Conservation (phyloP, 1,139 yeast genomes). For the Tardiomyces digboiensis region DNA sequence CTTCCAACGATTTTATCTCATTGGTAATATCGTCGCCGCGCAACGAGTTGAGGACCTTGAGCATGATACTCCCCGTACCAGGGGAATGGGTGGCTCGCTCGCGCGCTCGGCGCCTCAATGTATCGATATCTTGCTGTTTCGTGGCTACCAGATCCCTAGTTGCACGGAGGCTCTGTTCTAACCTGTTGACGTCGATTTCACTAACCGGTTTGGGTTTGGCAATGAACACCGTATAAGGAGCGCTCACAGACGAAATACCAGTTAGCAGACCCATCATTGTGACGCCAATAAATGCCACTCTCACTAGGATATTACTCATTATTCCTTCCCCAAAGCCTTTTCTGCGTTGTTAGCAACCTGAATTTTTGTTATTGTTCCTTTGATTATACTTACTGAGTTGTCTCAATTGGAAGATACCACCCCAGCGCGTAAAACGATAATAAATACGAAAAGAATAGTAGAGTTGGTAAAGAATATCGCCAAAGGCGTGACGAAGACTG, state of each 20-base stretch:
- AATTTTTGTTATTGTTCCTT: too few species aligned
- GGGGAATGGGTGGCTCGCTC: background rate
- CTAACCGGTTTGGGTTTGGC: constrained; percentile 19
- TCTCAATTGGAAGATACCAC: constrained; percentile 23
- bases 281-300: constrained; percentile 62
- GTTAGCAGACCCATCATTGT: constrained; percentile 62
- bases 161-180: constrained; percentile 27
- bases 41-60: constrained; percentile 17
- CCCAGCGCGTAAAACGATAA: constrained; percentile 24
- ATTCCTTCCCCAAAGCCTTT: constrained; percentile 6
- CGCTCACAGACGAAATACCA: constrained; percentile 69
- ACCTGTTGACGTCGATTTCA: constrained; percentile 24
- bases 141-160: constrained; percentile 26
- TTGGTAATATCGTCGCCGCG: constrained; percentile 36
- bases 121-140: constrained; percentile 17
- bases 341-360: too few species aligned
- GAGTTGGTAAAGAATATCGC: constrained; percentile 8
- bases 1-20: constrained; percentile 53
- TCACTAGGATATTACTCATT: constrained; percentile 35
- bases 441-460: constrained; percentile 21
- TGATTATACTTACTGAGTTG: too few species aligned
- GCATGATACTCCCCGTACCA: constrained; percentile 19
- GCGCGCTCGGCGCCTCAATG: constrained; percentile 2
- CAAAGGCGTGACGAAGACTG: background rate
- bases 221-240: constrained; percentile 40